These are phyloP conservation scores for Pseudozyma pruni DNA, from an alignment of 1,284 basidiomycete genomes.

Conservation along the genomic window DNA sequence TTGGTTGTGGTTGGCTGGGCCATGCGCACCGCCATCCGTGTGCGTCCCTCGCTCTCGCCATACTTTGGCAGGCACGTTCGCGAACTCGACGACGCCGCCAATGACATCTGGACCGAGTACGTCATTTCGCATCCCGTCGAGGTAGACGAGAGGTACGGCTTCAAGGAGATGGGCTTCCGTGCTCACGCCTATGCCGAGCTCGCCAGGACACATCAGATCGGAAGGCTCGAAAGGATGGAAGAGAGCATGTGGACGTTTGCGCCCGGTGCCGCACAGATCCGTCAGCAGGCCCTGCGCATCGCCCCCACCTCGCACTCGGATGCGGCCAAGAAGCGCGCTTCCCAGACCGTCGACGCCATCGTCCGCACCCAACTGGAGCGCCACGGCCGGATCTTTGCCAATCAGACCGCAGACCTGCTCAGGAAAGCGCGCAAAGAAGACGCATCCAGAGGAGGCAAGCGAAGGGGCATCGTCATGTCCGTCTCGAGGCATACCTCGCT, in stretches of 20 bases:
- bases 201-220: slow-evolving; percentile 22
- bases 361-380: slow-evolving; percentile 17
- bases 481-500: slow-evolving; percentile 21
- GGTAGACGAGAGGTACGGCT: slow-evolving; percentile 38
- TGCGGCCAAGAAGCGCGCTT: neutral
- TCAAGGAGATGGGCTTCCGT: slow-evolving; percentile 47
- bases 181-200: slow-evolving; percentile 40
- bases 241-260: slow-evolving; percentile 32
- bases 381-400: slow-evolving; percentile 7
- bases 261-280: slow-evolving; percentile 28
- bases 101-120: slow-evolving; percentile 41
- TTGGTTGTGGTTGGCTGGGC: slow-evolving; percentile 14
- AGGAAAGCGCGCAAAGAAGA: slow-evolving; percentile 16
- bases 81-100: slow-evolving; percentile 29
- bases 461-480: slow-evolving; percentile 37
- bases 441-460: slow-evolving; percentile 19
- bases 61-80: slow-evolving; percentile 23
- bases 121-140: slow-evolving; percentile 38
- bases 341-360: slow-evolving; percentile 9
- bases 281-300: slow-evolving; percentile 15
- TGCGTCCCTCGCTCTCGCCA: slow-evolving; percentile 36
- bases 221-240: slow-evolving; percentile 30
- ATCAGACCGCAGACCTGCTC: slow-evolving; percentile 14
- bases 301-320: neutral
- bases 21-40: slow-evolving; percentile 13